Evolutionary conservation across 257 asterid species (phyloP).

Genomic region (Jaltomata sinuosa): DNA sequence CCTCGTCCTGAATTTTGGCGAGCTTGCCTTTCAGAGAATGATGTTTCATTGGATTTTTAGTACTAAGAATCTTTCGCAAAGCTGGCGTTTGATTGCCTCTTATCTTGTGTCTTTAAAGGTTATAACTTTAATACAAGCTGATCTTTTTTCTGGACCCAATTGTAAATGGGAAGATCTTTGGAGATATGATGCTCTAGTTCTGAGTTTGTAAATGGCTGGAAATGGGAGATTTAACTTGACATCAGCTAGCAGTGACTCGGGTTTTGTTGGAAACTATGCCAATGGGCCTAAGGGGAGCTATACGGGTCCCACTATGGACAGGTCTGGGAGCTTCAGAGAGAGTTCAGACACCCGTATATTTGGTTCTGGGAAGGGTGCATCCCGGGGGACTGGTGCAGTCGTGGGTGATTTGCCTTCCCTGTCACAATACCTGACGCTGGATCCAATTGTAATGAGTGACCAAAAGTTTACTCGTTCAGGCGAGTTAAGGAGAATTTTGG

Average conservation of each 20-base stretch:
- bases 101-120: slow-evolving; percentile 2
- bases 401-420: slow-evolving; percentile 53
- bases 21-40: background rate
- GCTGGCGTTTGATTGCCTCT: background rate
- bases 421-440: slow-evolving; percentile 62
- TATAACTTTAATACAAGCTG: slow-evolving; percentile 9
- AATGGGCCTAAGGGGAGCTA: slow-evolving; percentile 59
- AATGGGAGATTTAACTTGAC: slow-evolving; percentile 56
- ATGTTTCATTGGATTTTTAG: background rate
- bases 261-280: slow-evolving; percentile 57
- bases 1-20: background rate
- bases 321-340: slow-evolving; percentile 83
- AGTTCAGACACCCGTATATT: slow-evolving; percentile 49
- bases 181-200: slow-evolving; percentile 27
- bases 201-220: slow-evolving; percentile 61
- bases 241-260: slow-evolving; percentile 66
- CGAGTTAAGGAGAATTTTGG: slow-evolving; percentile 67
- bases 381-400: slow-evolving; percentile 42
- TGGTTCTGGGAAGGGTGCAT: slow-evolving; percentile 55
- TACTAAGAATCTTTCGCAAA: background rate
- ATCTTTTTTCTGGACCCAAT: slow-evolving; percentile 9
- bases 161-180: slow-evolving; percentile 7
- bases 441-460: slow-evolving; percentile 57
- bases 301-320: slow-evolving; percentile 51
- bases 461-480: slow-evolving; percentile 38